These are phyloP conservation scores for Sclerotinia glacialis DNA, from an alignment of 2,329 filamentous ascomycete species.

Conservation along the genomic window DNA sequence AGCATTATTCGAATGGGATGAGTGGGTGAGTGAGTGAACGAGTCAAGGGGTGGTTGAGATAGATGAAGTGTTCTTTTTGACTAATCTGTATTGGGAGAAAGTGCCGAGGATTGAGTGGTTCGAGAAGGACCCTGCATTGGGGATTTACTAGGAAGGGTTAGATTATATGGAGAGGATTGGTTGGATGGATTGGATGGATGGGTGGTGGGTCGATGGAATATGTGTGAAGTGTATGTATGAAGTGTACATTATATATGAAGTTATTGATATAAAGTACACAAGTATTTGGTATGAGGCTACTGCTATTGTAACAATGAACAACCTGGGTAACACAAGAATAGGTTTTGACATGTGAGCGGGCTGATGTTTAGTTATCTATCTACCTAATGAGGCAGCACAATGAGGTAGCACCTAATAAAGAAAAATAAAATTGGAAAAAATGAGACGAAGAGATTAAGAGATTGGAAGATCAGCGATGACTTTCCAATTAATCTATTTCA, in stretches of 20 bases:
- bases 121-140: constrained; percentile 9
- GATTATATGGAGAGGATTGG: no score
- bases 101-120: background rate
- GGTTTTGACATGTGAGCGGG: background rate
- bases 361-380: no score
- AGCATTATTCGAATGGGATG: no score
- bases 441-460: no score
- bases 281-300: background rate
- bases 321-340: background rate
- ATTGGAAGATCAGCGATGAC: no score
- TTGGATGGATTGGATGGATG: background rate
- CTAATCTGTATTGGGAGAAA: background rate
- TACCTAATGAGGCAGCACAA: no score
- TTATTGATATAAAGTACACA: no score
- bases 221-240: background rate
- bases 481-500: no score
- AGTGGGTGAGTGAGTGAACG: background rate
- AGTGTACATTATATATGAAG: no score
- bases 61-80: background rate
- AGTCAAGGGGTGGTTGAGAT: constrained; percentile 7
- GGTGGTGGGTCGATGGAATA: background rate
- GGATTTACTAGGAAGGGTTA: background rate
- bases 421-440: background rate
- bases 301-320: background rate
- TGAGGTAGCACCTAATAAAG: background rate